Evolutionary conservation across 2,329 filamentous ascomycete species (phyloP).

Genomic region (Exophiala sideris): DNA sequence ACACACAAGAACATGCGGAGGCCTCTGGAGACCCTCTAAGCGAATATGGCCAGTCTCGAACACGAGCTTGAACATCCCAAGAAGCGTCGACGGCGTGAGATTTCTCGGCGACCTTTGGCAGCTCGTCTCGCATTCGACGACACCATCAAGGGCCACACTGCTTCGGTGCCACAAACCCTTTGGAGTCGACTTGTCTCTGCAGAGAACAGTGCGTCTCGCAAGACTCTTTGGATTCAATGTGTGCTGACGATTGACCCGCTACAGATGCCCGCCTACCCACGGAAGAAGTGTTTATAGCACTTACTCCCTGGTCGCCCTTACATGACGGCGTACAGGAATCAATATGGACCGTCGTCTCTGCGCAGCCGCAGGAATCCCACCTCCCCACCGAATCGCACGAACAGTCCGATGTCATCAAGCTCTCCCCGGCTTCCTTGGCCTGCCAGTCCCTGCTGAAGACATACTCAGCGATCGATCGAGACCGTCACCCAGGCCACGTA

Average conservation of each 20-base stretch:
- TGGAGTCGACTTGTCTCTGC: conserved; percentile 66
- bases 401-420: conserved; percentile 74
- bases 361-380: conserved; percentile 49
- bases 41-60: conserved; percentile 43
- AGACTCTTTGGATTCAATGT: background rate
- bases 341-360: conserved; percentile 81
- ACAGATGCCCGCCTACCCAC: conserved; percentile 1
- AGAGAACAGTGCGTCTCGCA: conserved; percentile 23
- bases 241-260: conserved; percentile 7
- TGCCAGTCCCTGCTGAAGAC: conserved; percentile 75
- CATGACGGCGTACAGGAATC: conserved; percentile 53
- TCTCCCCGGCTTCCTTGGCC: conserved; percentile 68
- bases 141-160: conserved; percentile 78
- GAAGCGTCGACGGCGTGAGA: conserved; percentile 48
- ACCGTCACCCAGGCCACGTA: conserved; percentile 68
- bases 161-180: conserved; percentile 81
- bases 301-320: conserved; percentile 45
- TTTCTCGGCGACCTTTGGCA: conserved; percentile 58
- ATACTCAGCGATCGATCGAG: conserved; percentile 70
- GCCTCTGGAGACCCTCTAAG: conserved; percentile 3
- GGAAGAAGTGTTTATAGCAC: conserved; percentile 39
- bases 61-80: conserved; percentile 46
- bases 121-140: conserved; percentile 82
- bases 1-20: conserved; percentile 6
- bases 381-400: conserved; percentile 50